Conservation (phyloP, 257 asterid species). For the Rehmannia glutinosa region DNA sequence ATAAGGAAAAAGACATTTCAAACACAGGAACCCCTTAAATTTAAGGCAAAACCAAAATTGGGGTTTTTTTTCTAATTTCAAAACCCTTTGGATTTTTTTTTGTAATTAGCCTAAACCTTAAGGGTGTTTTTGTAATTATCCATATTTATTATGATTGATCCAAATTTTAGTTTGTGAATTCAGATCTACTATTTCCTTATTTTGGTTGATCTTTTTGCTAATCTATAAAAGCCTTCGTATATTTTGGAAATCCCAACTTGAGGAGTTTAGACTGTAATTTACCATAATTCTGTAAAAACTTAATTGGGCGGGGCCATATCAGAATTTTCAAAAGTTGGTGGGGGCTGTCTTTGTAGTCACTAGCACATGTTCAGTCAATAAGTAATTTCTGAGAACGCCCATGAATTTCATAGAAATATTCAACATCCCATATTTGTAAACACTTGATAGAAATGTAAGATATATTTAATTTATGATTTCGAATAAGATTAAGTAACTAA, state of each 20-base stretch:
- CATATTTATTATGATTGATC: too few species aligned
- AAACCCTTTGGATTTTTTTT: too few species aligned
- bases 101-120: too few species aligned
- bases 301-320: not conserved
- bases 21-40: too few species aligned
- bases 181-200: not conserved
- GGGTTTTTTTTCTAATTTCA: too few species aligned
- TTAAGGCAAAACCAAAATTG: too few species aligned
- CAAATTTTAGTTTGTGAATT: not conserved
- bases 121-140: too few species aligned
- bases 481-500: slow-evolving; percentile 16
- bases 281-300: not conserved
- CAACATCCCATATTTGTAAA: not conserved
- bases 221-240: not conserved
- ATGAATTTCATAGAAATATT: too few species aligned
- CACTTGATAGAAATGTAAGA: not conserved
- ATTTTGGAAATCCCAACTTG: not conserved
- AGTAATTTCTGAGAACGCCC: too few species aligned
- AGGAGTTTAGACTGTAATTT: not conserved
- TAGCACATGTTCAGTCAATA: too few species aligned
- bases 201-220: not conserved
- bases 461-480: not conserved
- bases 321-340: not conserved
- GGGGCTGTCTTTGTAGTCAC: not conserved
- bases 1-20: too few species aligned